phyloP scores from a whole-genome alignment of 2,329 filamentous ascomycete genomes.

The Xylariaceae sp. region DNA sequence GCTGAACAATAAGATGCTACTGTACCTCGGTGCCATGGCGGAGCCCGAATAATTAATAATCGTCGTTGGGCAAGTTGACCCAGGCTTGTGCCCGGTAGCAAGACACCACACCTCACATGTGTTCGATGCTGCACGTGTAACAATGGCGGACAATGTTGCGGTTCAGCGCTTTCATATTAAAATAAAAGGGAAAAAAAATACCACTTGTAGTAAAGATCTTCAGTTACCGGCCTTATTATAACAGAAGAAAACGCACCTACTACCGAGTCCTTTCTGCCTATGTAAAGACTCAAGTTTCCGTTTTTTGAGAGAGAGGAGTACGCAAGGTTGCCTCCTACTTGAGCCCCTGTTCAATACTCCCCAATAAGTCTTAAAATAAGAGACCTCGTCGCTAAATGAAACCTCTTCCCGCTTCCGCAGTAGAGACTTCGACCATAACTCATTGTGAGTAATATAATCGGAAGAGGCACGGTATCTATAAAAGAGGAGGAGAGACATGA shows the following conservation, averaged over 20 bases:
- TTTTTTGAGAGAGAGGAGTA: background rate
- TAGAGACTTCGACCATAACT: background rate
- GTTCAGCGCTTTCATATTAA: background rate
- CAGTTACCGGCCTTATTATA: background rate
- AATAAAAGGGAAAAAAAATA: background rate
- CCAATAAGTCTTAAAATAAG: background rate
- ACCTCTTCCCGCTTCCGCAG: background rate
- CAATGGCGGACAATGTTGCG: background rate
- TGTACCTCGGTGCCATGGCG: background rate
- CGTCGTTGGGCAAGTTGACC: too few relatives aligned
- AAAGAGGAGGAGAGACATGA: background rate
- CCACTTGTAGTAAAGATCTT: constrained; percentile 4
- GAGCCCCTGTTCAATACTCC: background rate
- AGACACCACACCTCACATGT: background rate
- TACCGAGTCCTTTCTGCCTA: too few relatives aligned
- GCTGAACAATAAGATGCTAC: constrained; percentile 7
- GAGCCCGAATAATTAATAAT: background rate
- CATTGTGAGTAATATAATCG: background rate
- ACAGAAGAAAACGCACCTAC: too few relatives aligned
- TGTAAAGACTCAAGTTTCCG: too few relatives aligned
- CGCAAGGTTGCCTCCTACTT: constrained; percentile 6
- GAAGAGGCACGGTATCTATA: background rate
- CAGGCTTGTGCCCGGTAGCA: background rate
- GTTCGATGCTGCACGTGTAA: background rate
- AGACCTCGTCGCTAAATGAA: background rate